A percentile compares a stretch with the other conserved stretches of the same genome.
Conservation (phyloP, 108 stramenopile genomes). For the Nannochloropsis salina region DNA sequence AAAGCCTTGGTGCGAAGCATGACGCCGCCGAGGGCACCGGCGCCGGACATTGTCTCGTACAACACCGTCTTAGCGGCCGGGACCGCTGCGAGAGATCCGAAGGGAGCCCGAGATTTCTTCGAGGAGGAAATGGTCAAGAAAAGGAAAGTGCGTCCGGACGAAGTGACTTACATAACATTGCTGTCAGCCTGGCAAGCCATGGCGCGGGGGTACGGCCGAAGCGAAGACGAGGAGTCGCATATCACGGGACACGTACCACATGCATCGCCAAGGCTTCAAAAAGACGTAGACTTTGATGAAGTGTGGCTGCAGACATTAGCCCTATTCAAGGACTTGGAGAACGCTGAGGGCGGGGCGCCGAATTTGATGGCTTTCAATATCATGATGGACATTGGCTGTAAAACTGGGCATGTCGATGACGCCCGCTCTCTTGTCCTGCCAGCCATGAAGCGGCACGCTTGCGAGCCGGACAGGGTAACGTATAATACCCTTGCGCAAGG, state of each 20-base stretch:
- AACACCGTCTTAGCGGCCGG: slow-evolving; percentile 11
- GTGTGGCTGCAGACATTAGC: not conserved
- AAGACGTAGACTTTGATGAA: not conserved
- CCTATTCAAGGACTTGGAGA: not conserved
- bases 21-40: not conserved
- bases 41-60: not conserved
- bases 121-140: not conserved
- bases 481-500: not conserved
- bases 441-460: not conserved
- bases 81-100: not conserved
- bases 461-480: not conserved
- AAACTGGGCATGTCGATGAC: not conserved
- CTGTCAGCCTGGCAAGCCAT: not conserved
- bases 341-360: not conserved
- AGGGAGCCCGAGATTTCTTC: not conserved
- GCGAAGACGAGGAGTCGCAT: not conserved
- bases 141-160: not conserved
- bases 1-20: not conserved
- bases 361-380: not conserved
- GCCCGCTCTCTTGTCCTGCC: not conserved
- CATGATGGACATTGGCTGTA: slow-evolving; percentile 1
- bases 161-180: slow-evolving; percentile 6
- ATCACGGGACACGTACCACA: too few relatives aligned
- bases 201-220: not conserved
- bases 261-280: not conserved